Evolutionary conservation across 441 rosid genomes (phyloP), one percentile per base, ranked within the genome.

Genomic region (Populus hybrid): DNA sequence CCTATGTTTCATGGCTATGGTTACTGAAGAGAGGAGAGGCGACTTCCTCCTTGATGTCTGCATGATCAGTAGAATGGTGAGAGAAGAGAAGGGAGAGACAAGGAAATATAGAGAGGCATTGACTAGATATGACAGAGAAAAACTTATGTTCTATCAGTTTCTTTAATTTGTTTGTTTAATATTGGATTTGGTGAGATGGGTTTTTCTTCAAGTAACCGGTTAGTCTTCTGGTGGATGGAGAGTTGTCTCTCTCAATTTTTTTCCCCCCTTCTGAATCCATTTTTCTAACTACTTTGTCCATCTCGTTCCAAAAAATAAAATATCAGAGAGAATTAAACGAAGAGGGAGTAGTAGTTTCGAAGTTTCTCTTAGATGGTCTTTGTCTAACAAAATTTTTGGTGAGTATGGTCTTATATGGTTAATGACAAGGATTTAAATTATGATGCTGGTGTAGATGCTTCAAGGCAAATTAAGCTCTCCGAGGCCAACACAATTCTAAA

Each of bases 1-100:
- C 68, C 89, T 84, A 74, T 91, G 95, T 89, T 95, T 95, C 98
- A 95, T 93, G 53, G 84, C 86, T 42, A 81, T 80, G 11, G 94
- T 77, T 40, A 86, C 88, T 23, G 87, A 72, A 8, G 86, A 69
- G 61, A 89, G 79, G 50, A 86, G 86, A 65, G 89, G 89, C n/a
- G 82, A 53, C 78, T 93, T 93, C 57, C 93, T 88, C 77, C 91
- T 88, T 75, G 77, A 74, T 5, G 86, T 92, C 84, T 87, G 93
- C 97, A 95, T 90, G 72, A 75, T 26, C 28, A 26, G 74, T 76
- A 40, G 61, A 38, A 42, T 57, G 74, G 63, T 75, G 73, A 2
- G 81, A 75, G 75, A 69, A 57, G 77, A 53, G 67, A 70, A 36
- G 26, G 63, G 71, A 46, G 77, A 68, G 69, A 77, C 69, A 14